Conservation (phyloP, 495 filamentous ascomycete species). For the Penicillium arizonense region DNA sequence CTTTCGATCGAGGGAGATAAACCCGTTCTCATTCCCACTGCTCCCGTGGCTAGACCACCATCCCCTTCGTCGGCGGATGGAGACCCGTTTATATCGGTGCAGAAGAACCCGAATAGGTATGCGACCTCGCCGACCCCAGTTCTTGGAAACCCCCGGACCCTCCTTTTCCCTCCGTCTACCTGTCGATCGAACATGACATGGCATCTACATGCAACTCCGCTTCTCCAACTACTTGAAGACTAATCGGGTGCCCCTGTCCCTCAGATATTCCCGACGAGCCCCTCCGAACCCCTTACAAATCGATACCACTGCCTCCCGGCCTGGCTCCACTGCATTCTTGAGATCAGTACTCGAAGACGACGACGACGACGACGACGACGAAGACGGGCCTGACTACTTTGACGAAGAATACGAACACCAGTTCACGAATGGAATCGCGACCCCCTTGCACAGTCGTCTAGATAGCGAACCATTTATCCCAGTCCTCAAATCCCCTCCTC, state of each 20-base stretch:
- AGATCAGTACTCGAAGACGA: conserved; percentile 24
- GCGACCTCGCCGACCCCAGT: conserved; percentile 11
- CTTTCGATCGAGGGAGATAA: conserved; percentile 30
- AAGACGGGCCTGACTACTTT: conserved; percentile 32
- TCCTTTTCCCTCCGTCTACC: conserved; percentile 10
- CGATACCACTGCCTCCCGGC: conserved; percentile 32
- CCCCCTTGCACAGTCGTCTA: conserved; percentile 42
- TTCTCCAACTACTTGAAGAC: conserved; percentile 23
- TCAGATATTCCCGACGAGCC: conserved; percentile 39
- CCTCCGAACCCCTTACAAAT: conserved; percentile 34
- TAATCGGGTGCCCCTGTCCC: conserved; percentile 29
- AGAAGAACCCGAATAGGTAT: conserved; percentile 45
- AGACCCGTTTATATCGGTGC: conserved; percentile 31
- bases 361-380: conserved; percentile 30
- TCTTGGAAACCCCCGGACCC: conserved; percentile 6
- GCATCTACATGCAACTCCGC: conserved; percentile 21
- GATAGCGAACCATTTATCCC: conserved; percentile 50
- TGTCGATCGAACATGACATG: conserved; percentile 14
- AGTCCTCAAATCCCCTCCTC: conserved; percentile 38
- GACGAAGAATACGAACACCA: conserved; percentile 31
- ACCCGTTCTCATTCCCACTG: conserved; percentile 22
- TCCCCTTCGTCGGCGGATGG: conserved; percentile 30
- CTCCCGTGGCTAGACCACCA: conserved; percentile 16
- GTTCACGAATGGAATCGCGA: conserved; percentile 44
- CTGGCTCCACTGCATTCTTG: conserved; percentile 14